Conservation (phyloP, 495 filamentous ascomycete species). For the Penicillium nucicola region DNA sequence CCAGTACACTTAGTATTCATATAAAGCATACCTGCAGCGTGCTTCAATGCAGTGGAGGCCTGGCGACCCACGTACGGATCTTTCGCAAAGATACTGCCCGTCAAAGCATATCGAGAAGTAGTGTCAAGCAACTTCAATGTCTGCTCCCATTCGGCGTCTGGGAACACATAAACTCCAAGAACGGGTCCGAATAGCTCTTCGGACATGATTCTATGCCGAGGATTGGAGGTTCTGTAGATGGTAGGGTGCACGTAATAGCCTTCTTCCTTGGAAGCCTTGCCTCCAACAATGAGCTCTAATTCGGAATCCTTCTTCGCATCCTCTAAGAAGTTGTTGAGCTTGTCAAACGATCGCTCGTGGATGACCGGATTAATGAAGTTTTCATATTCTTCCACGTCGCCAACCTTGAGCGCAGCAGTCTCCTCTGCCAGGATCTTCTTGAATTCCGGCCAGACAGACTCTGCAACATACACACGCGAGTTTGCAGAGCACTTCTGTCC, state of each 20-base stretch:
- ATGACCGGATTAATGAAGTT: constrained; percentile 78
- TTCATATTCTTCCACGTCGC: constrained; percentile 53
- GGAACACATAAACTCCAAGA: constrained; percentile 66
- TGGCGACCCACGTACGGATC: constrained; percentile 61
- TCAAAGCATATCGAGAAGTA: constrained; percentile 65
- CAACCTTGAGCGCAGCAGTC: constrained; percentile 37
- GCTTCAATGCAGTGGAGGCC: constrained; percentile 66
- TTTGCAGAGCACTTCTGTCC: constrained; percentile 86
- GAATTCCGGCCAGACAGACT: constrained; percentile 63
- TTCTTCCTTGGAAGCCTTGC: constrained; percentile 58
- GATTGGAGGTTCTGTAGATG: constrained; percentile 59
- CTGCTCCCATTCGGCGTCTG: constrained; percentile 53
- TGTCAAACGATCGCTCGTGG: constrained; percentile 65
- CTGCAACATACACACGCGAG: constrained; percentile 69
- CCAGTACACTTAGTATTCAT: constrained; percentile 76
- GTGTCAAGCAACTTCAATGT: constrained; percentile 57
- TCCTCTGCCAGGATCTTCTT: constrained; percentile 44
- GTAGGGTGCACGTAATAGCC: constrained; percentile 74
- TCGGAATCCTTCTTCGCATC: constrained; percentile 59
- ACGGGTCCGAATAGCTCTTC: constrained; percentile 78
- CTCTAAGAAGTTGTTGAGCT: constrained; percentile 60
- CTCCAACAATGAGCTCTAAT: constrained; percentile 64
- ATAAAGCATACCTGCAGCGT: constrained; percentile 81
- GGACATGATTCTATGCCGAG: constrained; percentile 60
- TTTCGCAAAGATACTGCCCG: constrained; percentile 69